phyloP scores from a whole-genome alignment of 2,329 filamentous ascomycete genomes.

The Pyrenochaeta sp. region DNA sequence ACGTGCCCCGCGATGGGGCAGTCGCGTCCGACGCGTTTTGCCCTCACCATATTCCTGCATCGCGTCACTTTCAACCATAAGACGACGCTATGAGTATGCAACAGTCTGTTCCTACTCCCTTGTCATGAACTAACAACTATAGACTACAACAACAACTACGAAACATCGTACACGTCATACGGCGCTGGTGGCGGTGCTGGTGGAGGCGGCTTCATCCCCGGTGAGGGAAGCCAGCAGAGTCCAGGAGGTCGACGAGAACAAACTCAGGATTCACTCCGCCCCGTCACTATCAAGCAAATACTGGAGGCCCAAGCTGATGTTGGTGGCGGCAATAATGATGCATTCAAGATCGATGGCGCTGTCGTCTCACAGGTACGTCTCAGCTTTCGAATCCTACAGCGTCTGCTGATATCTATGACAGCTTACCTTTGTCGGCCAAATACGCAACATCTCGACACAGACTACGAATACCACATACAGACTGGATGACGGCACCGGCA shows the following conservation, averaged over 20 bases:
- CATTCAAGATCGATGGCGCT: conserved; percentile 80
- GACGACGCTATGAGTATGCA: conserved; percentile 30
- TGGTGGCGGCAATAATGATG: conserved; percentile 63
- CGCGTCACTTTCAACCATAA: conserved; percentile 17
- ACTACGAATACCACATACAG: conserved; percentile 91
- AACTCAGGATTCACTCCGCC: conserved; percentile 85
- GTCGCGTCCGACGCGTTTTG: conserved; percentile 44
- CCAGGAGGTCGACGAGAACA: conserved; percentile 59
- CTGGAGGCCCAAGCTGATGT: conserved; percentile 72
- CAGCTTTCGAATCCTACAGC: neutral
- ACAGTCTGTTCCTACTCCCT: too few relatives aligned
- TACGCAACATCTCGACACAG: conserved; percentile 85
- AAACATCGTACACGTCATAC: conserved; percentile 64
- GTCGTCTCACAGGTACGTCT: conserved; percentile 67
- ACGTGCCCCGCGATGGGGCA: conserved; percentile 32
- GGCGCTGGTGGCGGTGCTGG: conserved; percentile 63
- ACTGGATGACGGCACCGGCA: conserved; percentile 92
- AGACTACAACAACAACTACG: conserved; percentile 51
- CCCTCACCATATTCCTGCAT: conserved; percentile 18
- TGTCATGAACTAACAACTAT: conserved; percentile 15
- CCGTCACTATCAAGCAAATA: conserved; percentile 95
- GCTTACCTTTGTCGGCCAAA: conserved; percentile 88
- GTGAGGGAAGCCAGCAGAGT: conserved; percentile 57
- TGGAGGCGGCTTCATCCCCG: conserved; percentile 69
- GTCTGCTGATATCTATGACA: conserved; percentile 53